A percentile compares a stretch with the other conserved stretches of the same genome.
Conservation (phyloP, 2,329 filamentous ascomycete species). For the Polychaeton citri region DNA sequence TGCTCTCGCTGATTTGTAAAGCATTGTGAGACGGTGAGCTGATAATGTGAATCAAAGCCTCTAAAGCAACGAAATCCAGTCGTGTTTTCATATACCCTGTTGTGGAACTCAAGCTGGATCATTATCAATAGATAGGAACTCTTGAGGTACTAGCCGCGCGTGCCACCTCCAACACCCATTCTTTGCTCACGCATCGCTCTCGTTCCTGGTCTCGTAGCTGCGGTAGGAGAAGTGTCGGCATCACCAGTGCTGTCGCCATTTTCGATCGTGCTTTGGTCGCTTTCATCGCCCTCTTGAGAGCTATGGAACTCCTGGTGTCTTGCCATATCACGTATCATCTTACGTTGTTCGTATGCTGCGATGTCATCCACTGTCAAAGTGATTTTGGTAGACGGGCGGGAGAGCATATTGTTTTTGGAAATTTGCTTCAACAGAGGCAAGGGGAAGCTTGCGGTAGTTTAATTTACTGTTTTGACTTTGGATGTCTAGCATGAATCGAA, state of each 20-base stretch:
- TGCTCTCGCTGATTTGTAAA: too few species aligned
- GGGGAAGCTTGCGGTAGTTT: too few species aligned
- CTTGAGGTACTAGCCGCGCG: conserved; percentile 2
- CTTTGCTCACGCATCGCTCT: conserved; percentile 16
- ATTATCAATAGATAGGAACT: too few species aligned
- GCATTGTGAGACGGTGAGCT: too few species aligned
- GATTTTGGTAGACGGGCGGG: conserved; percentile 22
- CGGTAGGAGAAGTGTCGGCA: conserved; percentile 8
- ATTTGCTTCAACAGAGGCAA: too few species aligned
- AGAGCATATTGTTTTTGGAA: too few species aligned
- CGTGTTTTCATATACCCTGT: too few species aligned
- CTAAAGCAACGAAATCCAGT: too few species aligned
- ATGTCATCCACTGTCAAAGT: conserved; percentile 22
- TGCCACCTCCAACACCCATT: conserved; percentile 11
- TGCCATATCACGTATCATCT: conserved; percentile 14
- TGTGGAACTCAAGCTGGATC: too few species aligned
- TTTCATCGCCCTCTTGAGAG: conserved; percentile 10
- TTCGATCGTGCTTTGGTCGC: conserved; percentile 11
- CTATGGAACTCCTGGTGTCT: conserved; percentile 7
- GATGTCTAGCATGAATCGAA: too few species aligned
- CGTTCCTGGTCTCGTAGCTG: conserved; percentile 10
- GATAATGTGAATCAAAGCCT: too few species aligned
- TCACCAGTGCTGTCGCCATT: conserved; percentile 5
- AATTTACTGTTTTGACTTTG: too few species aligned
- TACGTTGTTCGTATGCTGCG: conserved; percentile 19